Evolutionary conservation across 164 flowering plant genomes (phyloP), one percentile per base, ranked within the genome.

Genomic region (Berberis thunbergii): DNA sequence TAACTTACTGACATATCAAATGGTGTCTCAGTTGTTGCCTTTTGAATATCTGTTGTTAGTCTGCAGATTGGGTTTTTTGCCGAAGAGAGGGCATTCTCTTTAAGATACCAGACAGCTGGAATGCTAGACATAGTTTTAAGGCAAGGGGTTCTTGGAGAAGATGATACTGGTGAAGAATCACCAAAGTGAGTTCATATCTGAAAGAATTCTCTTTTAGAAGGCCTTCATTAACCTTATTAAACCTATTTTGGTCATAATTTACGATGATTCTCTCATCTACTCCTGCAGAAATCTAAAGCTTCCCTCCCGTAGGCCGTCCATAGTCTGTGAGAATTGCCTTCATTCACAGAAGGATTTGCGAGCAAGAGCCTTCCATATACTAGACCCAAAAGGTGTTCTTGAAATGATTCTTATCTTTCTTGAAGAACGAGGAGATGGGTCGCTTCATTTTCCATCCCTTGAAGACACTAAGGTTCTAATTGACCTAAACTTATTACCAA

Each of bases 111-210:
- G 73, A 91, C 96, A 42, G 96, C 97, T 62, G 96, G 97, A 66
- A 94, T 94, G 98, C 71, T 91, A 50, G 98, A 94, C 49, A 73
- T 82, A 67, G 89, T 86, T 45, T 66, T 91, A 61, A 85, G 98
- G 69, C 85, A 81, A 74, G 98, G 98, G 52, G 91, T 94, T 43
- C 81, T 94, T 12, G 98, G 98, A 50, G 98, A 94, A 76, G 97
- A 94, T 77, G 98, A 94, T 74, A 85, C 71, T 41, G 97, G 94
- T 53, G 98, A 94, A 83, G 97, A 94, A 78, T 87, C 85, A 59
- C 98, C 98, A 7, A 94, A 74, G 98, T 88, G 62, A 76, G 82
- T 73, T 26, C 26, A 26, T 26, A 26, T 26, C 26, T 26, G 26
- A 26, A 26, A 26, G 26, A 26, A 26, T 26, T 26, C 26, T 26